A percentile compares a stretch with the other conserved stretches of the same genome.
Conservation (phyloP, 371 early-diverging fungal genomes). For the Circinella minor region DNA sequence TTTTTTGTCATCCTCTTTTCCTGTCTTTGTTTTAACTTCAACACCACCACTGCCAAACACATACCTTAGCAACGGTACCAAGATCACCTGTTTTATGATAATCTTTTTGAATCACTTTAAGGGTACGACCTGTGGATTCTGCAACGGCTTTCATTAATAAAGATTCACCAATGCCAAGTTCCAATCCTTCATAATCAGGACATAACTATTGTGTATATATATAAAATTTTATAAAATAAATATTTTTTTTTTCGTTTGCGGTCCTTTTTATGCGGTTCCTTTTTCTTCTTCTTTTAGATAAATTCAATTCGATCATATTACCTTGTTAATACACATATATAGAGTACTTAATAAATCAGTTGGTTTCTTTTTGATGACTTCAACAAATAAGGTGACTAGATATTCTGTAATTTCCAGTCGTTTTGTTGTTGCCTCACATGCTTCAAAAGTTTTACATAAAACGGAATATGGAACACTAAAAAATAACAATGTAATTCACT, state of each 20-base stretch:
- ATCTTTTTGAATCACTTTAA: conserved; percentile 80
- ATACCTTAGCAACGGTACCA: conserved; percentile 87
- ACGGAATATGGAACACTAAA: conserved; percentile 80
- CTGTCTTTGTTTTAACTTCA: too few species aligned
- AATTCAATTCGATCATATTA: conserved; percentile 28
- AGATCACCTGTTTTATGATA: conserved; percentile 87
- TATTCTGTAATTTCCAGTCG: conserved; percentile 85
- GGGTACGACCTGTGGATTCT: conserved; percentile 81
- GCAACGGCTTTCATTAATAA: conserved; percentile 95
- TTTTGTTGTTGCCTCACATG: conserved; percentile 72
- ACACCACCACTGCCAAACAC: neutral
- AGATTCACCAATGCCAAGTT: conserved; percentile 96
- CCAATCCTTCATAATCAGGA: conserved; percentile 95
- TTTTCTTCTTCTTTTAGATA: too few species aligned
- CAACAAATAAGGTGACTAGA: conserved; percentile 76
- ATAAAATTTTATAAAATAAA: neutral
- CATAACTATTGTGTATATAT: conserved; percentile 62
- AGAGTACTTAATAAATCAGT: conserved; percentile 76
- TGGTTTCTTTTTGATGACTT: conserved; percentile 75
- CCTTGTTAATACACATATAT: conserved; percentile 94
- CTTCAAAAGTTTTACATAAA: conserved; percentile 87
- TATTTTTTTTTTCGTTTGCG: neutral
- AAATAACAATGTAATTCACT: too few species aligned
- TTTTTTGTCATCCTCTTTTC: too few species aligned
- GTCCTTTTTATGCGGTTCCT: too few species aligned